A percentile compares a stretch with the other conserved stretches of the same genome.
Evolutionary conservation across 2,329 filamentous ascomycete species (phyloP).

Genomic region (Xylariales sp.): DNA sequence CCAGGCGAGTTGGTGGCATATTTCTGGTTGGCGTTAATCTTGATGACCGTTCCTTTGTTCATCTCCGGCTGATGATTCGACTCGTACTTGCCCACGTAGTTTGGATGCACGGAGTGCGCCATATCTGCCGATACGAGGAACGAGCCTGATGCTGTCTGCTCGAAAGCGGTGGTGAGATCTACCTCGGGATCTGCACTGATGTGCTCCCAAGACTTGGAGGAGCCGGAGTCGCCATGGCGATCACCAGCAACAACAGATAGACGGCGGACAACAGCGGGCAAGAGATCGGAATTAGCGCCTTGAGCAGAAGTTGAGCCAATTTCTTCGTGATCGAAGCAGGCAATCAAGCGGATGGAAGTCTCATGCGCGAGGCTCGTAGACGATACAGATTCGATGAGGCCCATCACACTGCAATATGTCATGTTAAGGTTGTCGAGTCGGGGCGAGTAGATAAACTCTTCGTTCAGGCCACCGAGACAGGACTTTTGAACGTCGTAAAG

Average conservation of each 20-base stretch:
- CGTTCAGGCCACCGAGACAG: conserved; percentile 80
- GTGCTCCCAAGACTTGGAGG: conserved; percentile 62
- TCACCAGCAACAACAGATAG: conserved; percentile 72
- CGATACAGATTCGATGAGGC: conserved; percentile 73
- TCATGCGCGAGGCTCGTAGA: conserved; percentile 67
- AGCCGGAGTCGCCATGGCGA: conserved; percentile 40
- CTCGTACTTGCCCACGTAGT: conserved; percentile 91
- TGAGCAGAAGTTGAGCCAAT: conserved; percentile 91
- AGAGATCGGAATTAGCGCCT: conserved; percentile 86
- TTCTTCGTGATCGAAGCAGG: conserved; percentile 97
- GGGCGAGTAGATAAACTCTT: conserved; percentile 95
- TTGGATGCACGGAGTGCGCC: conserved; percentile 94
- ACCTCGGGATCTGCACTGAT: conserved; percentile 47
- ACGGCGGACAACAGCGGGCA: conserved; percentile 81
- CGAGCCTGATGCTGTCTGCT: conserved; percentile 85
- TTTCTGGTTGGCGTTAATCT: conserved; percentile 94
- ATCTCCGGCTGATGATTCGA: conserved; percentile 85
- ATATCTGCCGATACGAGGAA: conserved; percentile 97
- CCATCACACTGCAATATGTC: conserved; percentile 88
- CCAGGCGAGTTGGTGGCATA: conserved; percentile 97
- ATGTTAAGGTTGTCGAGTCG: conserved; percentile 93
- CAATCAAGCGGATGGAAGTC: conserved; percentile 79
- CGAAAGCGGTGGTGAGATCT: conserved; percentile 75
- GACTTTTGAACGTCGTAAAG: conserved; percentile 94
- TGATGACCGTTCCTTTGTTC: conserved; percentile 88